Conservation (phyloP, 306 rosid species). For the Pueraria montana region DNA sequence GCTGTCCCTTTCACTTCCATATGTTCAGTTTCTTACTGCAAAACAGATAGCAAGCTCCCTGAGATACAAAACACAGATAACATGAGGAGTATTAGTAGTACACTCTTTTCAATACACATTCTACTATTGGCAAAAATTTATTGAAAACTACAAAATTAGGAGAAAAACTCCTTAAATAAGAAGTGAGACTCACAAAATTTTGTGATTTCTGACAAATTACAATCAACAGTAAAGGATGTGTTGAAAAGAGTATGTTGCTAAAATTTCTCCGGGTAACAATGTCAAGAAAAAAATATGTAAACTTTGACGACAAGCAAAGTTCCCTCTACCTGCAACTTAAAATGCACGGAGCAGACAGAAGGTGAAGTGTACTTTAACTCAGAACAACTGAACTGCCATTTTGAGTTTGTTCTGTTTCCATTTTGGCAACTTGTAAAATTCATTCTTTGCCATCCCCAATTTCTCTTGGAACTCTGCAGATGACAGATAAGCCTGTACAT, state of each 20-base stretch:
- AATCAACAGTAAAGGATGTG: too few relatives aligned
- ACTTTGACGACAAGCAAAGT: slow-evolving; percentile 50
- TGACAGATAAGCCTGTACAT: slow-evolving; percentile 85
- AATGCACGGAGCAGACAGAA: slow-evolving; percentile 59
- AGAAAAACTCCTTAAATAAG: too few relatives aligned
- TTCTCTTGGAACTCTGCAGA: slow-evolving; percentile 81
- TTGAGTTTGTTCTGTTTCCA: slow-evolving; percentile 99
- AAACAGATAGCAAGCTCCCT: slow-evolving; percentile 51
- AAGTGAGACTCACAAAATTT: too few relatives aligned
- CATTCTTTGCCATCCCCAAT: slow-evolving; percentile 76
- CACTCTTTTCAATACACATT: too few relatives aligned
- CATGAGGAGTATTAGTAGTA: too few relatives aligned
- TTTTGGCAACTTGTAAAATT: slow-evolving; percentile 86
- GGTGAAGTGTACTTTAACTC: slow-evolving; percentile 49
- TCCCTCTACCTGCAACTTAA: slow-evolving; percentile 64
- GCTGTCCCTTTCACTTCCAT: slow-evolving; percentile 79
- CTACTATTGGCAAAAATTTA: too few relatives aligned
- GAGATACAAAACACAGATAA: slow-evolving; percentile 3
- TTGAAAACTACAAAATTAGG: too few relatives aligned
- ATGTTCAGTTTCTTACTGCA: slow-evolving; percentile 62
- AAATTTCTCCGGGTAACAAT: too few relatives aligned
- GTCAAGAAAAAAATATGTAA: slow-evolving; percentile 45
- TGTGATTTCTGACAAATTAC: too few relatives aligned
- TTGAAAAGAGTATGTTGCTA: too few relatives aligned
- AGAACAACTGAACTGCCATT: slow-evolving; percentile 88